phyloP scores from a whole-genome alignment of 768 basidiomycete genomes.

The Tremella yokohamensis region DNA sequence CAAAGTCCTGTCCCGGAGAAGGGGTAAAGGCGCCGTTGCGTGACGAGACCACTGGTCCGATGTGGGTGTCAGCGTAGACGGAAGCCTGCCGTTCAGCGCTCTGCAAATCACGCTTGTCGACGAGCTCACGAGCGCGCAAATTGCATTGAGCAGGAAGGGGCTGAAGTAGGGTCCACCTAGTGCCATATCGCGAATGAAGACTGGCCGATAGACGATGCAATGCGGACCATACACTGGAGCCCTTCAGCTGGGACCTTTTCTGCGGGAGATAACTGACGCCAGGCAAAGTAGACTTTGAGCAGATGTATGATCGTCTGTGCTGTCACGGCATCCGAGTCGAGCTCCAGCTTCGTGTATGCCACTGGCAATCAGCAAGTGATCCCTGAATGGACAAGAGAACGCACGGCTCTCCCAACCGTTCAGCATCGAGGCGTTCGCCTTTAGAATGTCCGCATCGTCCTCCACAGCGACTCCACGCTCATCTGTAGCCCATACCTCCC shows the following conservation, averaged over 20 bases:
- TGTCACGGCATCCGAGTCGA: conserved; percentile 12
- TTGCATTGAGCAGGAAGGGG: conserved; percentile 24
- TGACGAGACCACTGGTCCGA: not conserved
- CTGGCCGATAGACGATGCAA: conserved; percentile 26
- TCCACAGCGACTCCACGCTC: conserved; percentile 6
- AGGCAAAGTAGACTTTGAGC: conserved; percentile 27
- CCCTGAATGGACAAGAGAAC: not conserved
- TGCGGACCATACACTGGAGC: conserved; percentile 26
- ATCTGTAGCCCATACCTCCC: conserved; percentile 22
- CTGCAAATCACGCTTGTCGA: not conserved
- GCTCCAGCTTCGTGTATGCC: conserved; percentile 22
- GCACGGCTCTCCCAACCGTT: conserved; percentile 21
- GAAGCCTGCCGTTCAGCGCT: conserved; percentile 16
- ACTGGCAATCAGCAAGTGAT: conserved; percentile 9
- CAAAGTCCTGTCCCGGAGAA: conserved; percentile 14
- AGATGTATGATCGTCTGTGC: conserved; percentile 23
- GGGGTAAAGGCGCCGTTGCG: conserved; percentile 1
- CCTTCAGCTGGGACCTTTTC: not conserved
- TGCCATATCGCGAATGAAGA: conserved; percentile 32
- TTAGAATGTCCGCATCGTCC: conserved; percentile 18
- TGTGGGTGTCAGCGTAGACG: conserved; percentile 16
- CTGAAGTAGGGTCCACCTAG: conserved; percentile 27
- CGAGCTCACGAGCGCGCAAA: conserved; percentile 19
- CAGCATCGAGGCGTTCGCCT: conserved; percentile 19
- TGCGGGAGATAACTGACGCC: conserved; percentile 14